Evolutionary conservation across 768 basidiomycete genomes (phyloP), one percentile per base, ranked within the genome.

Genomic region (Infundibulicybe gibba): DNA sequence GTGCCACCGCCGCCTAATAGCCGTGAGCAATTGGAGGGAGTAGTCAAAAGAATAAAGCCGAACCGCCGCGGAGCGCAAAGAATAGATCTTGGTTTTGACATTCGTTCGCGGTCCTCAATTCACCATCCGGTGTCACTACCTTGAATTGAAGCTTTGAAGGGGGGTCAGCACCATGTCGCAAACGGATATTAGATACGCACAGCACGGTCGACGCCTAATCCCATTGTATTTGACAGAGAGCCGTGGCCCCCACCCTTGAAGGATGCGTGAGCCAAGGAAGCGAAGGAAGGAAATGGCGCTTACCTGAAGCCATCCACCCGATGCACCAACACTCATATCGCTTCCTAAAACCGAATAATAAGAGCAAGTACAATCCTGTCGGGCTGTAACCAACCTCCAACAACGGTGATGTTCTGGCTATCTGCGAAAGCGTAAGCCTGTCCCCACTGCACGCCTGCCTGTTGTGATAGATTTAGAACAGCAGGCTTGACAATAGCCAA

Each of bases 41-140:
- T 44, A 46, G 13, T 37, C 32, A 6, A 31, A 39, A 31, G 12
- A 21, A 30, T 33, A 35, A 43, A 11, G 14, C 45, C 53, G n/a
- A 43, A 68, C 72, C 73, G 43, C 73, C 73, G 30, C 72, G 68
- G 32, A 81, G 68, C 13, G 78, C 79, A 48, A 70, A 81, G 61
- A 79, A 80, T 0, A 80, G 66, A 59, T 80, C 78, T 45, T 64
- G 48, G 48, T 79, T 75, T 53, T 79, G 69, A 40, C 73, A 75
- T 11, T 64, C 68, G 57, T 77, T 80, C 3, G 63, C 77, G 1
- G 64, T 66, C 21, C 73, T 67, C 50, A 61, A 61, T 19, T 62
- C 48, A 0, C 79, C 80, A 54, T 78, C 75, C 0, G 80, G 76
- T 2, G 77, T 79, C 5, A 81, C 78, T 3, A 81, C 60, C 49